Base-by-base conservation (phyloP, 78 protist species). In the Dictyostelium intermedium region DNA sequence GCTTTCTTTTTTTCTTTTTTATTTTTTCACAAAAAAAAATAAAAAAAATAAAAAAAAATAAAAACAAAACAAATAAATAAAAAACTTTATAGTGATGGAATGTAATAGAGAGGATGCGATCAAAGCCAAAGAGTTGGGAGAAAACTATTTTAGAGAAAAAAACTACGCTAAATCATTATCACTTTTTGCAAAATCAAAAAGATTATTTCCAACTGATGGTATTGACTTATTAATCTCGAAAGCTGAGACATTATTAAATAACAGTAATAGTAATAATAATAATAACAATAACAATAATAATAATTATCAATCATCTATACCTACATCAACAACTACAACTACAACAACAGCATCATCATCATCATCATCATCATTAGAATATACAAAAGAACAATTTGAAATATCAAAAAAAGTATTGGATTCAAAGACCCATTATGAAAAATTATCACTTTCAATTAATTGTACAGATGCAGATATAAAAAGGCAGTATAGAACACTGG, bases 81-180 rank as follows among this genome's bases (percentile, higher is more conserved):
- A 4, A 13, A n/a, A n/a, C n/a, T n/a, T n/a, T n/a, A 70, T 32
- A 70, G 37, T 27, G 14, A 83, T 83, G 87, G 87, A 83, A 83
- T 83, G 78, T 13, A 83, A 83, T n/a, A 83, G 25, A 66, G 87
- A 83, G 2, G 87, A 83, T n/a, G 87, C 87, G 14, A 35, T 39
- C 23, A 83, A 41, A 83, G 87, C 87, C 2, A 39, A 13, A 4
- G 43, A 35, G 23, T n/a, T 83, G 18, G 76, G 60, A 2, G 50
- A 35, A 25, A 16, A 3, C 5, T 83, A 83, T 66, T 39, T 63
- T 34, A 39, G 20, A 83, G 61, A 83, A 16, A 20, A 66, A 35
- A 63, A 83, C 41, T 66, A 39, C 14, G 3, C 63, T 11, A 83
- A 63, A 35, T 72, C 87, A 27, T 39, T 63, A 16, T 39, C 56